Evolutionary conservation across 352 stramenopile genomes (phyloP).

Genomic region (Globisporangium acanthophoron): DNA sequence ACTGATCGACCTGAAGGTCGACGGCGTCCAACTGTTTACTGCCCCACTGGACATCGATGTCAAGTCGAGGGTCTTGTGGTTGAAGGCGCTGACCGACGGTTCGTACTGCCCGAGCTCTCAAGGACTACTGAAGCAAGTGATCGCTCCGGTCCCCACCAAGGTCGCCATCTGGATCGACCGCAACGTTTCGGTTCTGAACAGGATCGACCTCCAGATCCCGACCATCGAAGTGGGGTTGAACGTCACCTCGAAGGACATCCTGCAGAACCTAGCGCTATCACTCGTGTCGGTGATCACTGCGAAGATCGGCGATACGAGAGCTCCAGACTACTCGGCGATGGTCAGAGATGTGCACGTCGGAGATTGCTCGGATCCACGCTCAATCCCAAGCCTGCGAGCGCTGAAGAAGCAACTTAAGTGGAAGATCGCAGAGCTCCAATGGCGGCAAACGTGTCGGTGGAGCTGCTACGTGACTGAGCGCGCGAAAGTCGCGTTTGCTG

Average conservation of each 20-base stretch:
- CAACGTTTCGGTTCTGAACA: conserved; percentile 29
- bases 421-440: conserved; percentile 54
- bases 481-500: conserved; percentile 31
- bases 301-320: conserved; percentile 40
- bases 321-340: conserved; percentile 27
- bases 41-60: conserved; percentile 68
- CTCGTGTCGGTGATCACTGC: conserved; percentile 26
- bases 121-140: conserved; percentile 56
- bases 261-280: conserved; percentile 43
- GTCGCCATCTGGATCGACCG: conserved; percentile 55
- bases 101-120: conserved; percentile 59
- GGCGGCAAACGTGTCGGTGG: conserved; percentile 51
- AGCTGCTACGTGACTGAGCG: conserved; percentile 46
- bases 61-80: conserved; percentile 58
- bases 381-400: conserved; percentile 35
- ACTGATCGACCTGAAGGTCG: conserved; percentile 50
- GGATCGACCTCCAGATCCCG: conserved; percentile 52
- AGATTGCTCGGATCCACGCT: conserved; percentile 9
- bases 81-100: conserved; percentile 46
- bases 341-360: conserved; percentile 13
- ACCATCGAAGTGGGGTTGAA: conserved; percentile 46
- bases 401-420: conserved; percentile 54
- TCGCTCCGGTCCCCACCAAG: conserved; percentile 53
- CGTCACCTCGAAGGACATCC: conserved; percentile 50
- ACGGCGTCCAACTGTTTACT: conserved; percentile 61